These are phyloP conservation scores for Ustilago nuda DNA, from an alignment of 1,284 basidiomycete species.

Conservation along the genomic window DNA sequence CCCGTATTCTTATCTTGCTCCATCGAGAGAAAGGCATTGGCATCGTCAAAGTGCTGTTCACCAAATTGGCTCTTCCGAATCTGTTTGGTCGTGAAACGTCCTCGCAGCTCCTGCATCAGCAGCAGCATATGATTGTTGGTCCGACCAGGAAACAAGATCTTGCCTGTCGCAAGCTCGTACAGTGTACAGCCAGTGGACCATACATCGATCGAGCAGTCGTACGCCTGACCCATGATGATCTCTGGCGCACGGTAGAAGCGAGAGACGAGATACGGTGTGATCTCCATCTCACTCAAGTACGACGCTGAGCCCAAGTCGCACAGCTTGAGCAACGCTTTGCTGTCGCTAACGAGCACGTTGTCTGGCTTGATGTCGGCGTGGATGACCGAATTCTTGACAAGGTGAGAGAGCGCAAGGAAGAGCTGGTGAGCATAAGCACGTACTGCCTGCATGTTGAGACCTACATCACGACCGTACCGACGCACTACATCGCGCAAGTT, in stretches of 20 bases:
- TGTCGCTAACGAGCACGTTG: constrained; percentile 78
- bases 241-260: constrained; percentile 98
- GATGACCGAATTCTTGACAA: constrained; percentile 91
- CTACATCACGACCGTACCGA: constrained; percentile 98
- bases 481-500: constrained; percentile 98
- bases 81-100: constrained; percentile 91
- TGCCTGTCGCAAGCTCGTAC: constrained; percentile 97
- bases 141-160: constrained; percentile 95
- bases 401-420: constrained; percentile 84
- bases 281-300: constrained; percentile 92
- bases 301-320: constrained; percentile 97
- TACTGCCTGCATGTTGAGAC: constrained; percentile 95
- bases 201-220: constrained; percentile 91
- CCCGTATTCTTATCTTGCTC: constrained; percentile 63
- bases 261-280: constrained; percentile 97
- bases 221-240: constrained; percentile 95
- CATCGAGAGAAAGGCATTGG: constrained; percentile 71
- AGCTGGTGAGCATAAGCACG: constrained; percentile 96
- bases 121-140: constrained; percentile 96
- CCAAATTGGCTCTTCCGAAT: constrained; percentile 94
- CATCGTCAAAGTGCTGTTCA: constrained; percentile 91
- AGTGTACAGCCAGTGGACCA: constrained; percentile 99
- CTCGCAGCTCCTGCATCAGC: constrained; percentile 85
- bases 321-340: constrained; percentile 91
- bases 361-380: constrained; percentile 86